A percentile compares a stretch with the other conserved stretches of the same genome.
These are phyloP conservation scores for Euphrasia confusa DNA, from an alignment of 257 asterid genomes.

Conservation along the genomic window DNA sequence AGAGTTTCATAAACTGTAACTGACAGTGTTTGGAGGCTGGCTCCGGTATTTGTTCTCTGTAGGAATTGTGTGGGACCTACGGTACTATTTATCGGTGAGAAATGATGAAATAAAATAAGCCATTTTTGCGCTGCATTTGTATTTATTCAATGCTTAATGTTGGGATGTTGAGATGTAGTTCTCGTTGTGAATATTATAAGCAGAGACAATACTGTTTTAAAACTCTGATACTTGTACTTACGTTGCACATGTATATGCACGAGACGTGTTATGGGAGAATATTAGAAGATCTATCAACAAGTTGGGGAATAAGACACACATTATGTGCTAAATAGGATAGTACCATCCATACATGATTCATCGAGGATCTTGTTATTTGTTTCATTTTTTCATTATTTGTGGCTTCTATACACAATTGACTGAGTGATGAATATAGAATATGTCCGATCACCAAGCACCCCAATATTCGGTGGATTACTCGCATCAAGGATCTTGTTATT, in stretches of 20 bases:
- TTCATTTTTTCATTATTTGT: too few species aligned
- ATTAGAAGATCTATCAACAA: constrained; percentile 15
- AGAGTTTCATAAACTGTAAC: background rate
- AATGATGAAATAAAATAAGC: constrained; percentile 22
- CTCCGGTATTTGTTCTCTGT: too few species aligned
- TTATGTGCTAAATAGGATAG: too few species aligned
- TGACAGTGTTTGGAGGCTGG: too few species aligned
- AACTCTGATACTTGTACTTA: constrained; percentile 7
- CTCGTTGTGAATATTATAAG: background rate
- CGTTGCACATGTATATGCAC: constrained; percentile 9
- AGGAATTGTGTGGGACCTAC: too few species aligned
- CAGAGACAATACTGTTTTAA: constrained; percentile 15
- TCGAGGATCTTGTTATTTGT: too few species aligned
- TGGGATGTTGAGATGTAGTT: constrained; percentile 13
- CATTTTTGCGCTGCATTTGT: background rate
- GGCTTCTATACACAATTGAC: too few species aligned
- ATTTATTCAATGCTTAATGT: background rate
- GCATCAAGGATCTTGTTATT: too few species aligned
- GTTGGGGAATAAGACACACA: constrained; percentile 22
- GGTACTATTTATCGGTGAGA: constrained; percentile 4
- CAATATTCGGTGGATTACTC: too few species aligned
- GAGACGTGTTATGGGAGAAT: constrained; percentile 11
- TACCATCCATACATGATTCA: too few species aligned
- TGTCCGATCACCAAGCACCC: too few species aligned
- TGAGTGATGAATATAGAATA: too few species aligned